These are phyloP conservation scores for Candida rishiriensis DNA, from an alignment of 805 yeast genomes.

Conservation along the genomic window DNA sequence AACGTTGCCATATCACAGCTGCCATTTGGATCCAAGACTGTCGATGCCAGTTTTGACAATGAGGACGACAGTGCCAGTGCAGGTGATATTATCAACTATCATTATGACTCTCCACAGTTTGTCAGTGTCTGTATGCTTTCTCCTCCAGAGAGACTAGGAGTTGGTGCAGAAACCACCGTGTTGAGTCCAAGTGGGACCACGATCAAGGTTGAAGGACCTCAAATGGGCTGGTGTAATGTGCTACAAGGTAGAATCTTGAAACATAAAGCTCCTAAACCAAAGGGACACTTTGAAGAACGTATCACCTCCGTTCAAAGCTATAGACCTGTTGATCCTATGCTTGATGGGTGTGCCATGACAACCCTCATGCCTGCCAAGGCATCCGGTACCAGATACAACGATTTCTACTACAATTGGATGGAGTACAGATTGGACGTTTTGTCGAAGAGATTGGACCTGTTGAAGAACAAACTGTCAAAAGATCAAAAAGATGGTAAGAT, in stretches of 20 bases:
- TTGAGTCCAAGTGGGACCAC: neutral
- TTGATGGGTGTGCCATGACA: slow-evolving; percentile 29
- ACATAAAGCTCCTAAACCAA: slow-evolving; percentile 1
- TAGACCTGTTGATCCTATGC: slow-evolving; percentile 28
- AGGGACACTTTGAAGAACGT: neutral
- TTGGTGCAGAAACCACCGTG: neutral
- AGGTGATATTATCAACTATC: neutral
- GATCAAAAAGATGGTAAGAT: slow-evolving; percentile 23
- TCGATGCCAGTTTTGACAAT: neutral
- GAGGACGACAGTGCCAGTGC: neutral
- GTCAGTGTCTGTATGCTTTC: neutral
- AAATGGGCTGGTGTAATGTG: slow-evolving; percentile 1
- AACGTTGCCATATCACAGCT: neutral
- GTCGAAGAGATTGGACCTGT: slow-evolving; percentile 15
- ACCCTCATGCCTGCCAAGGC: slow-evolving; percentile 27
- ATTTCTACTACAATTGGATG: slow-evolving; percentile 27
- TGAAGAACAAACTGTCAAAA: slow-evolving; percentile 5
- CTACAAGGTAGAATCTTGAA: slow-evolving; percentile 1
- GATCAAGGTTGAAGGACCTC: neutral
- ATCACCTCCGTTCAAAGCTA: slow-evolving; percentile 32
- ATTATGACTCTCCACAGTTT: slow-evolving; percentile 1
- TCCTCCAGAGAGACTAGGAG: neutral
- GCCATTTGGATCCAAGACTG: neutral
- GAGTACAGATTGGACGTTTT: slow-evolving; percentile 26
- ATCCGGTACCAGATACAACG: slow-evolving; percentile 25